A percentile compares a stretch with the other conserved stretches of the same genome.
Conservation (phyloP, 306 rosid genomes). For the Sicyos edulis region DNA sequence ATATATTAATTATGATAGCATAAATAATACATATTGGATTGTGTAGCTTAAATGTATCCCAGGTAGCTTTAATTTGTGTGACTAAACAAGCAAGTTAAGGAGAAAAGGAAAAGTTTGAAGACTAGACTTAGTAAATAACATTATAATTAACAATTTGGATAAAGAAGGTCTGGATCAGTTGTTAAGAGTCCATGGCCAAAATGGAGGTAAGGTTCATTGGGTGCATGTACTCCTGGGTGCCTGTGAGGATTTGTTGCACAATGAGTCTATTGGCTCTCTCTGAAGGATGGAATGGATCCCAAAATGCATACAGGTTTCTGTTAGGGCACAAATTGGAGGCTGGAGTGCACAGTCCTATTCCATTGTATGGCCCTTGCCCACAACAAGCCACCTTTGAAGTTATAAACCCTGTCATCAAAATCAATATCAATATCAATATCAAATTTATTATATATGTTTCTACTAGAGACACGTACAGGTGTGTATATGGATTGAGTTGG, state of each 20-base stretch:
- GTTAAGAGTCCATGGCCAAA: constrained; percentile 48
- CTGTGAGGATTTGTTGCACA: constrained; percentile 51
- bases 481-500: too few relatives aligned
- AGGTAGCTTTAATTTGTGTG: too few relatives aligned
- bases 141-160: too few relatives aligned
- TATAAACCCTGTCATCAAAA: constrained; percentile 37
- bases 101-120: too few relatives aligned
- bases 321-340: constrained; percentile 64
- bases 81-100: too few relatives aligned
- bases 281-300: constrained; percentile 82
- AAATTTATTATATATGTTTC: too few relatives aligned
- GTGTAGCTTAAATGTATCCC: too few relatives aligned
- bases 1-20: too few relatives aligned
- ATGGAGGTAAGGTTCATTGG: constrained; percentile 78
- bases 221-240: constrained; percentile 49
- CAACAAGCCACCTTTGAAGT: constrained; percentile 60
- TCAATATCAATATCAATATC: background rate
- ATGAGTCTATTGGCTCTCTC: constrained; percentile 57
- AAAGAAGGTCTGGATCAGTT: too few relatives aligned
- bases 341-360: constrained; percentile 58
- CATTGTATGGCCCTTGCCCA: constrained; percentile 68
- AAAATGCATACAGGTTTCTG: constrained; percentile 58
- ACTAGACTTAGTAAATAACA: too few relatives aligned
- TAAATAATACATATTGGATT: too few relatives aligned
- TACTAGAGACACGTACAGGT: too few relatives aligned